A percentile compares a stretch with the other conserved stretches of the same genome.
Conservation (phyloP, 2,329 filamentous ascomycete species). For the Colletotrichum salicis region DNA sequence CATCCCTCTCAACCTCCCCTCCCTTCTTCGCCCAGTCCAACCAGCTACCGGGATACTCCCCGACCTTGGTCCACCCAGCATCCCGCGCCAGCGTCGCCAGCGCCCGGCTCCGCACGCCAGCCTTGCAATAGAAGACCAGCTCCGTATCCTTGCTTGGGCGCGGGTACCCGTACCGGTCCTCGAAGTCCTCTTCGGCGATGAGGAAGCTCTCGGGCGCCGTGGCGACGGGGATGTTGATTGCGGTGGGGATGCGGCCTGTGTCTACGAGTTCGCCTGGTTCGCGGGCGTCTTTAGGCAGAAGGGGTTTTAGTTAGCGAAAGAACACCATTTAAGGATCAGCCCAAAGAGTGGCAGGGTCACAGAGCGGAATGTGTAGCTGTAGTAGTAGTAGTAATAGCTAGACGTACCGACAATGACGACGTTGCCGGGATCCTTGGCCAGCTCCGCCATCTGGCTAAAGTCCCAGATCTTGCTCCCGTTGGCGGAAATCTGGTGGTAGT, state of each 20-base stretch:
- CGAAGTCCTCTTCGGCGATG: conserved; percentile 80
- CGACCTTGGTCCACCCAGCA: conserved; percentile 78
- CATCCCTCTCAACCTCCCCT: conserved; percentile 64
- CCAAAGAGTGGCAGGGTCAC: too few relatives aligned
- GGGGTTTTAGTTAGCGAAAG: background rate
- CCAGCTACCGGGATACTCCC: conserved; percentile 81
- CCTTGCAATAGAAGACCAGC: conserved; percentile 92
- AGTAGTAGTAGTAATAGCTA: background rate
- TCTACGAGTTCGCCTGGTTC: conserved; percentile 74
- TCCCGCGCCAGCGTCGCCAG: conserved; percentile 81
- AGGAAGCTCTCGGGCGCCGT: conserved; percentile 83
- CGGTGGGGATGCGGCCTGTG: conserved; percentile 80
- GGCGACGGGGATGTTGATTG: conserved; percentile 84
- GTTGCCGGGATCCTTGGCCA: background rate
- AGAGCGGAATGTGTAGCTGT: background rate
- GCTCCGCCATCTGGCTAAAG: conserved; percentile 57
- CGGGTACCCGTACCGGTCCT: conserved; percentile 81
- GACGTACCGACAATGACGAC: conserved; percentile 27
- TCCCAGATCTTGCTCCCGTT: conserved; percentile 54
- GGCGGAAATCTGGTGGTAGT: conserved; percentile 29
- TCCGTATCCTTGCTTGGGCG: conserved; percentile 68
- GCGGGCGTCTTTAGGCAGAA: conserved; percentile 67
- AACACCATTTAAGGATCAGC: background rate
- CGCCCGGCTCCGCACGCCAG: conserved; percentile 82
- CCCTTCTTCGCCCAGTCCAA: conserved; percentile 83